phyloP scores from a whole-genome alignment of 768 basidiomycete species.

The Boletus eberwhitei region DNA sequence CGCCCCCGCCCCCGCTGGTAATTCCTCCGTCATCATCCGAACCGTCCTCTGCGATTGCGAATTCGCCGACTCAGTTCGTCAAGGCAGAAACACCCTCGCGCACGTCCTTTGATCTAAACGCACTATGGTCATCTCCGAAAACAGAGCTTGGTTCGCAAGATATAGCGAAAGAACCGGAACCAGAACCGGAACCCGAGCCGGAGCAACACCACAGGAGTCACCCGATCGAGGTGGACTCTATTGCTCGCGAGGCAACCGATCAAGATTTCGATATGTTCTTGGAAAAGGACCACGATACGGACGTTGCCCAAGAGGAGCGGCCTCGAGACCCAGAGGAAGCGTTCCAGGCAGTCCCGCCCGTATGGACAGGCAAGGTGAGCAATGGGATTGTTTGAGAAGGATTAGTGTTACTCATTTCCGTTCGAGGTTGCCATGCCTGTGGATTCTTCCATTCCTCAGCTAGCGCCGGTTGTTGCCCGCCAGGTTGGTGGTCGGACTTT shows the following conservation, averaged over 20 bases:
- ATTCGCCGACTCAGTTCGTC: conserved; percentile 21
- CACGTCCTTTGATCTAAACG: conserved; percentile 66
- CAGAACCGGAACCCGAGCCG: conserved; percentile 25
- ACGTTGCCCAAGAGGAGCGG: conserved; percentile 19
- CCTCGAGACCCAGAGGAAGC: conserved; percentile 43
- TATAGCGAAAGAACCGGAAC: conserved; percentile 23
- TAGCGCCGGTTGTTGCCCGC: conserved; percentile 63
- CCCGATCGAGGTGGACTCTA: conserved; percentile 41
- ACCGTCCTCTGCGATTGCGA: conserved; percentile 22
- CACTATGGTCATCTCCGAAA: conserved; percentile 64
- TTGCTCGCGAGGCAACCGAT: conserved; percentile 53
- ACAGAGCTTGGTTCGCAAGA: conserved; percentile 25
- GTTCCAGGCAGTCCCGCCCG: conserved; percentile 55
- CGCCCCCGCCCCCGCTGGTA: conserved; percentile 35
- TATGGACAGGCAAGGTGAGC: conserved; percentile 76
- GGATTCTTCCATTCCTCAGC: conserved; percentile 66
- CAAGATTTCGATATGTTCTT: conserved; percentile 87
- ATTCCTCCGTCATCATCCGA: conserved; percentile 47
- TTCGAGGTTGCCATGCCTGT: conserved; percentile 74
- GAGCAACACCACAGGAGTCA: conserved; percentile 40
- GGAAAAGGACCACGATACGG: conserved; percentile 49
- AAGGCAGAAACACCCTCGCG: conserved; percentile 45
- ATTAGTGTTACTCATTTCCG: conserved; percentile 15
- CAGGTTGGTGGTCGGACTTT: conserved; percentile 77
- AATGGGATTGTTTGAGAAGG: not conserved